Evolutionary conservation across 805 yeast species (phyloP).

Genomic region (Hanseniaspora meyeri): DNA sequence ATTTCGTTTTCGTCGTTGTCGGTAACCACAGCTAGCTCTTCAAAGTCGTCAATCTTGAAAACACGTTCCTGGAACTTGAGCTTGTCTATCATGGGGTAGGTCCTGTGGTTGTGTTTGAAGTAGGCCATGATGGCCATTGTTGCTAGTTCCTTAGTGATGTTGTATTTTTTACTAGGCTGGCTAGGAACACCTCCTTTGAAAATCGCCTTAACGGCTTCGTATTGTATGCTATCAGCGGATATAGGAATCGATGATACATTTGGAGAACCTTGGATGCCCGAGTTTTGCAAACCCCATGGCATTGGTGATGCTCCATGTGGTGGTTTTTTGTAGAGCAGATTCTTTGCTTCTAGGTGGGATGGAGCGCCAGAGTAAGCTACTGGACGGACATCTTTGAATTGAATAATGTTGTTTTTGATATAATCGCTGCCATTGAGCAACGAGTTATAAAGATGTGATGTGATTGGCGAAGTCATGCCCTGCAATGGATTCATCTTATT

Average conservation of each 20-base stretch:
- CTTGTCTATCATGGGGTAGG: slow-evolving; percentile 35
- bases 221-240: slow-evolving; percentile 24
- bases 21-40: slow-evolving; percentile 16
- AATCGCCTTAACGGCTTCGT: slow-evolving; percentile 23
- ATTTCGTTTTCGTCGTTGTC: slow-evolving; percentile 20
- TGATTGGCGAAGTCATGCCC: neutral
- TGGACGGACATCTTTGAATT: neutral
- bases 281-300: neutral
- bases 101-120: slow-evolving; percentile 34
- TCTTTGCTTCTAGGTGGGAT: slow-evolving; percentile 11
- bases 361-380: neutral
- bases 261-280: slow-evolving; percentile 11
- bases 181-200: slow-evolving; percentile 22
- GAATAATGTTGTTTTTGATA: neutral
- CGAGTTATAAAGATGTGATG: neutral
- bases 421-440: neutral
- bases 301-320: neutral
- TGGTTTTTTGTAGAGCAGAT: neutral
- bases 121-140: slow-evolving; percentile 33
- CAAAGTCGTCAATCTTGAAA: slow-evolving; percentile 23
- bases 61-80: slow-evolving; percentile 28
- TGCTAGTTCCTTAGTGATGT: slow-evolving; percentile 26
- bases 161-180: slow-evolving; percentile 15
- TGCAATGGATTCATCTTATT: neutral
- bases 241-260: slow-evolving; percentile 21